Evolutionary conservation across 495 filamentous ascomycete species (phyloP).

Genomic region (Tuber magnatum): DNA sequence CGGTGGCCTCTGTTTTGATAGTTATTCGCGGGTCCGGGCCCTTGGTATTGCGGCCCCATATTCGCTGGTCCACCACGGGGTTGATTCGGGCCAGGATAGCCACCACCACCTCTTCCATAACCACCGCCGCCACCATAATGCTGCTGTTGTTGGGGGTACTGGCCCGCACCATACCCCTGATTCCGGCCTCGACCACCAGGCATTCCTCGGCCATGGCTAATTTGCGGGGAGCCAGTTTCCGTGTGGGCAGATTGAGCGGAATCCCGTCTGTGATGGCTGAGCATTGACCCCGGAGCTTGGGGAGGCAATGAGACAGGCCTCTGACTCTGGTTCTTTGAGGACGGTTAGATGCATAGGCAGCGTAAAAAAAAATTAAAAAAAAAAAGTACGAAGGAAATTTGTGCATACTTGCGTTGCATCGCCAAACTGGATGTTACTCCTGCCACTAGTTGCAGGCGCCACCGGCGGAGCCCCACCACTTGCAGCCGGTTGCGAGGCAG

Average conservation of each 20-base stretch:
- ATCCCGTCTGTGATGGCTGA: slow-evolving; percentile 35
- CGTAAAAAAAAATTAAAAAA: too few relatives aligned
- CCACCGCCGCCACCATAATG: slow-evolving; percentile 25
- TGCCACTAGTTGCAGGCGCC: slow-evolving; percentile 21
- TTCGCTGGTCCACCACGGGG: slow-evolving; percentile 32
- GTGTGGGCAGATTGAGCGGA: slow-evolving; percentile 32
- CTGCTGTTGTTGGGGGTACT: slow-evolving; percentile 15
- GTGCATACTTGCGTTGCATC: slow-evolving; percentile 32
- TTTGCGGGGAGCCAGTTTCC: slow-evolving; percentile 27
- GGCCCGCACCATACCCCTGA: slow-evolving; percentile 20
- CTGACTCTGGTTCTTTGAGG: slow-evolving; percentile 17
- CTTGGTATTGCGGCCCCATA: slow-evolving; percentile 18
- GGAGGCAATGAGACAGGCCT: slow-evolving; percentile 35
- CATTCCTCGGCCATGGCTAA: slow-evolving; percentile 32
- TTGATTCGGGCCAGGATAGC: slow-evolving; percentile 24
- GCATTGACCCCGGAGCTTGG: slow-evolving; percentile 27
- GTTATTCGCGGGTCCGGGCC: slow-evolving; percentile 13
- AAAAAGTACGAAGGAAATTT: not conserved
- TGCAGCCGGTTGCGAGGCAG: slow-evolving; percentile 37
- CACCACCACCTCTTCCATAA: slow-evolving; percentile 29
- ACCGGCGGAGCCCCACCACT: slow-evolving; percentile 31
- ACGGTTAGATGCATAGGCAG: slow-evolving; percentile 7
- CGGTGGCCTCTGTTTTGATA: slow-evolving; percentile 25
- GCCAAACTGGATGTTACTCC: slow-evolving; percentile 32
- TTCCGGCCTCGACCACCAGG: slow-evolving; percentile 18